These are phyloP conservation scores for Hirsutella minnesotensis DNA, from an alignment of 2,329 filamentous ascomycete genomes.

Conservation along the genomic window DNA sequence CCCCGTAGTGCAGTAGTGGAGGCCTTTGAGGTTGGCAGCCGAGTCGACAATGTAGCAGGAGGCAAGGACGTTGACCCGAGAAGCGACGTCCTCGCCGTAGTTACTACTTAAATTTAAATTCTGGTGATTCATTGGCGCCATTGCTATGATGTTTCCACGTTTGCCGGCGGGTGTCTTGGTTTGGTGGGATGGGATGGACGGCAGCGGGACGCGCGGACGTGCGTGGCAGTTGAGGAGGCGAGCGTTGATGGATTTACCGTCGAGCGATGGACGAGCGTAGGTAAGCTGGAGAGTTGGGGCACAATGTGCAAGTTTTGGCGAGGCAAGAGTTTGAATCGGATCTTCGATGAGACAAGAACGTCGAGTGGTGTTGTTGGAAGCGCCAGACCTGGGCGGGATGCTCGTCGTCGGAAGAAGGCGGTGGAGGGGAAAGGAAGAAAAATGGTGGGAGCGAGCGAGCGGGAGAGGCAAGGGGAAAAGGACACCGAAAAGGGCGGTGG, in stretches of 20 bases:
- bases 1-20: constrained; percentile 94
- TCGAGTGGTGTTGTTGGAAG: background rate
- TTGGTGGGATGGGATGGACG: background rate
- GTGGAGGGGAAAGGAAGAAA: background rate
- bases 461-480: background rate
- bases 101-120: constrained; percentile 61
- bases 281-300: too few relatives aligned
- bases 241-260: too few relatives aligned
- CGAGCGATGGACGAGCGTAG: too few relatives aligned
- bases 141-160: constrained; percentile 22
- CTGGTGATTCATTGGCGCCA: constrained; percentile 61
- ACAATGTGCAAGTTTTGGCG: too few relatives aligned
- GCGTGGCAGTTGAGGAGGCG: background rate
- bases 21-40: constrained; percentile 61
- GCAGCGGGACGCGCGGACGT: background rate
- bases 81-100: constrained; percentile 58
- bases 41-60: constrained; percentile 80
- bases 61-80: constrained; percentile 68
- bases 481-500: background rate
- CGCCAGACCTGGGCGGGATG: background rate
- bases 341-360: too few relatives aligned
- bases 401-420: background rate
- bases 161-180: constrained; percentile 4
- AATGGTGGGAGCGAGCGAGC: constrained; percentile 1
- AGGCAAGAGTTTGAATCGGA: too few relatives aligned